These are phyloP conservation scores for Dictyophora rubrovolvata DNA, from an alignment of 768 basidiomycete species.

Conservation along the genomic window DNA sequence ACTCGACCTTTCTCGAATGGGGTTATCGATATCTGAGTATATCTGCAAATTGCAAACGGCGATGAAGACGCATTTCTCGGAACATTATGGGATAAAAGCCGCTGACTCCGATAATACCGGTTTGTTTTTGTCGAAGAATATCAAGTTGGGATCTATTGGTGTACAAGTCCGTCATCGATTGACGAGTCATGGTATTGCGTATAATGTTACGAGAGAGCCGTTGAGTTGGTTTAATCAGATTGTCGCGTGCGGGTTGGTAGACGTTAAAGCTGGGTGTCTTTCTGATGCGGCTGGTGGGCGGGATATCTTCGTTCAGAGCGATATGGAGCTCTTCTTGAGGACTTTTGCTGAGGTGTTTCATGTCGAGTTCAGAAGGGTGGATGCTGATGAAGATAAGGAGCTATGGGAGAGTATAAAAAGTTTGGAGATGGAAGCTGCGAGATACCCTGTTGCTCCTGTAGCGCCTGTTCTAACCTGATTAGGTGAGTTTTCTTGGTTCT, in stretches of 20 bases:
- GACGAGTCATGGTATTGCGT: conserved; percentile 88
- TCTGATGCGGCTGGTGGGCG: conserved; percentile 29
- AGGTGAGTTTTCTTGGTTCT: too few species aligned
- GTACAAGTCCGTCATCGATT: conserved; percentile 92
- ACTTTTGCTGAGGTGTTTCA: not conserved
- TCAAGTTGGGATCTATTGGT: conserved; percentile 92
- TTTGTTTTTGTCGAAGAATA: conserved; percentile 68
- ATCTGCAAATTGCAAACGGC: conserved; percentile 73
- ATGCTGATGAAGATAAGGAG: too few species aligned
- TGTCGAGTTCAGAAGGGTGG: not conserved
- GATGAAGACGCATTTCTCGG: conserved; percentile 51
- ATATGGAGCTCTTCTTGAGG: not conserved
- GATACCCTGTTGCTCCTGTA: too few species aligned
- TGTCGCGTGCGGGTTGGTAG: conserved; percentile 82
- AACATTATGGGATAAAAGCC: conserved; percentile 47
- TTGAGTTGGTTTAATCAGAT: conserved; percentile 77
- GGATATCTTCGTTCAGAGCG: not conserved
- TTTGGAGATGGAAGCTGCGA: too few species aligned
- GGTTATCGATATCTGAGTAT: conserved; percentile 67
- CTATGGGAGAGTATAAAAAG: too few species aligned
- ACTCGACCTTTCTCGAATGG: conserved; percentile 74
- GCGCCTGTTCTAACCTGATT: too few species aligned
- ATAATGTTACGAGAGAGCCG: conserved; percentile 82
- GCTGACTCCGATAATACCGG: conserved; percentile 76
- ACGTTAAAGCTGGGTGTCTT: conserved; percentile 70